These are phyloP conservation scores for Escovopsis sp. DNA, from an alignment of 2,329 filamentous ascomycete species.

Conservation along the genomic window DNA sequence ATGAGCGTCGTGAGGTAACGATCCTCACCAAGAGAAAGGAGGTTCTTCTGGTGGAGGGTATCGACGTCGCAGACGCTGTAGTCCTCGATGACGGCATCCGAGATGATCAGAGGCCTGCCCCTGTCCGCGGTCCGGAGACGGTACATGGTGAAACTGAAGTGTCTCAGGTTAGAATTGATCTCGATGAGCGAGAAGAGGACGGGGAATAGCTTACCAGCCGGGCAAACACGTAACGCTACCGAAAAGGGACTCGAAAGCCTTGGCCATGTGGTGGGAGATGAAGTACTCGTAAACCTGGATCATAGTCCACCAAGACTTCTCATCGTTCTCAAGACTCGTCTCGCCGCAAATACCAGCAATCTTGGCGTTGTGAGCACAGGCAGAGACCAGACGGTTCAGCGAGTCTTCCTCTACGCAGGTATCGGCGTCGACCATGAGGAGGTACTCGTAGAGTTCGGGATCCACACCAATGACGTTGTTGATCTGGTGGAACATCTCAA, in stretches of 20 bases:
- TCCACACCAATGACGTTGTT: constrained; percentile 99
- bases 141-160: constrained; percentile 89
- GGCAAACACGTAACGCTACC: constrained; percentile 97
- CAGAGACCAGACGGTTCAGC: constrained; percentile 79
- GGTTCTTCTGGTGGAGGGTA: constrained; percentile 92
- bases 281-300: constrained; percentile 99
- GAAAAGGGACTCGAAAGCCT: constrained; percentile 95
- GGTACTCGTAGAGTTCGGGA: constrained; percentile 90
- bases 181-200: not conserved
- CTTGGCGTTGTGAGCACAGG: constrained; percentile 85
- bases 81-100: constrained; percentile 72
- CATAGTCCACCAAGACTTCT: constrained; percentile 97
- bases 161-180: not conserved
- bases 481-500: constrained; percentile 98
- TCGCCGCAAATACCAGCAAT: constrained; percentile 97
- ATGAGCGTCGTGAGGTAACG: constrained; percentile 93
- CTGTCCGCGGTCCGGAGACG: constrained; percentile 86
- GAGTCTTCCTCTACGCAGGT: constrained; percentile 87
- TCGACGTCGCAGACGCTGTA: constrained; percentile 84
- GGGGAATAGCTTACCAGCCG: constrained; percentile 64
- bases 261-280: constrained; percentile 92
- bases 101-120: constrained; percentile 86
- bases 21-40: constrained; percentile 88
- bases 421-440: constrained; percentile 96
- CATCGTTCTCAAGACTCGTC: constrained; percentile 89